Percentiles rank a stretch among this genome's conserved stretches.
Evolutionary conservation across 208 protist genomes (phyloP).

Genomic region (Sergeia podlipaevii): DNA sequence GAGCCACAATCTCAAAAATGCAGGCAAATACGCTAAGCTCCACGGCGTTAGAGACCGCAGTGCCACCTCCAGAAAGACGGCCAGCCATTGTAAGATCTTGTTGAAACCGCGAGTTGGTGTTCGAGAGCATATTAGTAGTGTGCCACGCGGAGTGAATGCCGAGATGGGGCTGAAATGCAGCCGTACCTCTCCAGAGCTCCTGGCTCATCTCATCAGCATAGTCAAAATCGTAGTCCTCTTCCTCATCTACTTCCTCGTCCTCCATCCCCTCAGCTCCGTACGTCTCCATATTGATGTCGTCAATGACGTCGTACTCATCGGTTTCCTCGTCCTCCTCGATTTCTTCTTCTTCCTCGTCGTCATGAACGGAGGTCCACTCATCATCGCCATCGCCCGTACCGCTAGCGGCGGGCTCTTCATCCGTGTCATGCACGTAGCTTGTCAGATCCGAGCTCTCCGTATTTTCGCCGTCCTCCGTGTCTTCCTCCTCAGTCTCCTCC

Average conservation of each 20-base stretch:
- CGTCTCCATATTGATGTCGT: no score
- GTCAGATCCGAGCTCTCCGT: background rate
- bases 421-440: no score
- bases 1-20: no score
- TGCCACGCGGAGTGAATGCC: constrained; percentile 32
- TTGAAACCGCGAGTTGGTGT: constrained; percentile 14
- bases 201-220: background rate
- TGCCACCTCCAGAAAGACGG: no score
- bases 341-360: constrained; percentile 10
- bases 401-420: no score
- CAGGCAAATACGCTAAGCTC: no score
- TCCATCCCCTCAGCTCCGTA: no score
- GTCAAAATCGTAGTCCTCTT: background rate
- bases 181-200: no score
- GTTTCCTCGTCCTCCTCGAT: background rate
- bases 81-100: no score
- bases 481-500: background rate
- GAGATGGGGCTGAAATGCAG: constrained; percentile 14
- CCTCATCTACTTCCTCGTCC: constrained; percentile 1
- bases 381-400: constrained; percentile 1
- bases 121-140: constrained; percentile 27
- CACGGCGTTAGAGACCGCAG: no score
- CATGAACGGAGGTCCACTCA: background rate
- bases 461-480: background rate
- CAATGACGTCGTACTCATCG: constrained; percentile 1